Evolutionary conservation across 2,329 filamentous ascomycete species (phyloP).

Genomic region (Colletotrichum tropicale): DNA sequence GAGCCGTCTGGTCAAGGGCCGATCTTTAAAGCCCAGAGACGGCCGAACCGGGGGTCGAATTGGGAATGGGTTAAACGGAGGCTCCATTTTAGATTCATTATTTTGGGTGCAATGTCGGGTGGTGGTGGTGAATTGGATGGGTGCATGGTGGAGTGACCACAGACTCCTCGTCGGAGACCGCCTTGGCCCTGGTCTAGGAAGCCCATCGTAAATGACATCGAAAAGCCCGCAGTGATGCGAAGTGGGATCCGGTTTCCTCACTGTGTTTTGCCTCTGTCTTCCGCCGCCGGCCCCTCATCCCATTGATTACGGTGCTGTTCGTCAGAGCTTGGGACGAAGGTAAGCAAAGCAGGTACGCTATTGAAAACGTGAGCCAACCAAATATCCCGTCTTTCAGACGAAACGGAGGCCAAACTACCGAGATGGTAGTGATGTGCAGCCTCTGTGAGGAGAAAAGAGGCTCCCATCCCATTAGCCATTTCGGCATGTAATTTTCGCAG

Average conservation of each 20-base stretch:
- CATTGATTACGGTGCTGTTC: neutral
- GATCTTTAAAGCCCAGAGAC: conserved; percentile 15
- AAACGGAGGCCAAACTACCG: neutral
- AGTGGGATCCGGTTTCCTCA: neutral
- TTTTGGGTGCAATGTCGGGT: conserved; percentile 7
- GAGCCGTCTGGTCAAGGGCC: conserved; percentile 9
- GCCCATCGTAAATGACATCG: neutral
- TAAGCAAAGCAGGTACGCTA: neutral
- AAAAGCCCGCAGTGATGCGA: neutral
- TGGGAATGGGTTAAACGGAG: conserved; percentile 5
- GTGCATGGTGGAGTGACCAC: conserved; percentile 16
- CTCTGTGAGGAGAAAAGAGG: neutral
- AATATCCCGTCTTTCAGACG: conserved; percentile 2
- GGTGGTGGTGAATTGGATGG: conserved; percentile 6
- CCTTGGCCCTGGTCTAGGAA: neutral
- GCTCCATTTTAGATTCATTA: conserved; percentile 8
- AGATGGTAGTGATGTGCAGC: neutral
- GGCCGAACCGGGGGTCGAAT: neutral
- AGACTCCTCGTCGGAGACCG: neutral
- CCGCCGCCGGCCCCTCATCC: neutral
- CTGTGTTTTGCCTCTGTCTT: neutral
- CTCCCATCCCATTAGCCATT: neutral
- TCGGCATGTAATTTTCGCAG: neutral
- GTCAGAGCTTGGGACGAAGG: neutral
- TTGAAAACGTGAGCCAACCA: neutral